Evolutionary conservation across 1,139 yeast genomes (phyloP).

Genomic region (Yamadazyma pseudoaaseri): DNA sequence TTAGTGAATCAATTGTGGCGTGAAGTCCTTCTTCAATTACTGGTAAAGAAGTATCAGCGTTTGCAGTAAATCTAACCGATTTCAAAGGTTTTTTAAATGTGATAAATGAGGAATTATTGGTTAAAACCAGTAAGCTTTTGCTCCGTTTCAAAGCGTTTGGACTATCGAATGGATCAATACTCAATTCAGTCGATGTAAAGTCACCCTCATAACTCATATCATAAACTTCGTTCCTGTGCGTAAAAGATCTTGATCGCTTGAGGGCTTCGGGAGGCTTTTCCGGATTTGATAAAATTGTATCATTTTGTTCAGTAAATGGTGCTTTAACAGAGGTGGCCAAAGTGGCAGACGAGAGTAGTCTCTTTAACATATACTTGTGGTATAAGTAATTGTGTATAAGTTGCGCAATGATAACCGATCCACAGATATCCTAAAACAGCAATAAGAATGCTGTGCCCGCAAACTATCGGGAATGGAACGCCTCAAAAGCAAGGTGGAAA

Average conservation of each 20-base stretch:
- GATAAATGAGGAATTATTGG: background rate
- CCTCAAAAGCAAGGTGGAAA: too few species aligned
- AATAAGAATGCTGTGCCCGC: too few species aligned
- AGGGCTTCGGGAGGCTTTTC: background rate
- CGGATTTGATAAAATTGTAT: background rate
- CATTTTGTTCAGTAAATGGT: background rate
- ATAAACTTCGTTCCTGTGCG: conserved; percentile 3
- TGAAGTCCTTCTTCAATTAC: background rate
- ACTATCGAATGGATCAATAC: conserved; percentile 16
- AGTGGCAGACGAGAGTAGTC: conserved; percentile 3
- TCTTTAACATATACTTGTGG: conserved; percentile 2
- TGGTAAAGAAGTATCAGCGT: background rate
- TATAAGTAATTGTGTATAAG: background rate
- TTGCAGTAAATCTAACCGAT: conserved; percentile 10
- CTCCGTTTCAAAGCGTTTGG: conserved; percentile 5
- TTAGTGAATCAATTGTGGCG: background rate
- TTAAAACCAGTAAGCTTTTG: conserved; percentile 10
- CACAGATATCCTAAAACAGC: too few species aligned
- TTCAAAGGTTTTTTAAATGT: conserved; percentile 8
- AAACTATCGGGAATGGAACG: too few species aligned
- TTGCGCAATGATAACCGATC: too few species aligned
- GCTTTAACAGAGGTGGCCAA: background rate
- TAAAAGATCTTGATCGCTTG: conserved; percentile 8
- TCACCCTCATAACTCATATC: conserved; percentile 1
- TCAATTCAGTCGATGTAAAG: conserved; percentile 9